Evolutionary conservation across 2,329 filamentous ascomycete species (phyloP).

Genomic region (Scedosporium minutisporum): DNA sequence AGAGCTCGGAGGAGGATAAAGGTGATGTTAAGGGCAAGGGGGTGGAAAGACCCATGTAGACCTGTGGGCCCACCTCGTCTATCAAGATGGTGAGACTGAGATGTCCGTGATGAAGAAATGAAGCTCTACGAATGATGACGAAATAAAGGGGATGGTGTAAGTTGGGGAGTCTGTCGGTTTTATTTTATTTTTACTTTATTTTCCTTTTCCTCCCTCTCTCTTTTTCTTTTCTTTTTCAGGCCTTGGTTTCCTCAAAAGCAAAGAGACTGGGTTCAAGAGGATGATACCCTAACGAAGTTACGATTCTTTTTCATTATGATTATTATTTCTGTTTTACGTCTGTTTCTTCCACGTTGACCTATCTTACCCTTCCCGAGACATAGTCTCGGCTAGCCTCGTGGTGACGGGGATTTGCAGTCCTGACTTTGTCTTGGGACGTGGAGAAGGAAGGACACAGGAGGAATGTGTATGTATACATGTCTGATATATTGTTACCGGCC

Average conservation of each 20-base stretch:
- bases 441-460: not conserved
- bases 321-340: not conserved
- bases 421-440: not conserved
- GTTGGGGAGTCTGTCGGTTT: too few species aligned
- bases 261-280: not conserved
- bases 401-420: too few species aligned
- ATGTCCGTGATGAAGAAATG: not conserved
- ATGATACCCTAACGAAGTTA: not conserved
- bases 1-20: constrained; percentile 16
- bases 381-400: not conserved
- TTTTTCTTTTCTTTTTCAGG: not conserved
- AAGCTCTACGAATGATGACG: not conserved
- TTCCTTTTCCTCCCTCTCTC: constrained; percentile 18
- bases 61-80: not conserved
- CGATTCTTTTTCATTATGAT: not conserved
- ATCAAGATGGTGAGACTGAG: not conserved
- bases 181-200: constrained; percentile 11
- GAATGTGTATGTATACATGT: not conserved
- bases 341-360: not conserved
- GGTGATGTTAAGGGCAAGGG: constrained; percentile 22
- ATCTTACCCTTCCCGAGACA: not conserved
- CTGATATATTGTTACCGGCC: too few species aligned
- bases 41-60: constrained; percentile 13
- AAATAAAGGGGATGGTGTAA: not conserved
- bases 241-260: not conserved